Percentiles rank a stretch among this genome's conserved stretches.
Evolutionary conservation across 495 filamentous ascomycete species (phyloP).

Genomic region (Trichoderma erinaceum): DNA sequence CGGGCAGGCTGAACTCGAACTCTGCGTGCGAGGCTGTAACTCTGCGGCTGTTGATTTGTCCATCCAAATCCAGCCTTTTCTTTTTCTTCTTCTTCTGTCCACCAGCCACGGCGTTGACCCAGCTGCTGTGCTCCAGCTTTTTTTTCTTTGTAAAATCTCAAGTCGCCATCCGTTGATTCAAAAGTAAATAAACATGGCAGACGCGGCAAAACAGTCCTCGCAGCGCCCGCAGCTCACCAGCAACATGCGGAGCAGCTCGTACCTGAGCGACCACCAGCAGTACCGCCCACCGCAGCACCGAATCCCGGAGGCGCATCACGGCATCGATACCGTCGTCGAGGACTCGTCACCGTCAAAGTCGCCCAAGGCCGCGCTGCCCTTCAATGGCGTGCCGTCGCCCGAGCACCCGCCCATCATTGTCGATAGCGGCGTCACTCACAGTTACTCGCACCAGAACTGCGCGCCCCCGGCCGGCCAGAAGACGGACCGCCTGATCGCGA

Average conservation of each 20-base stretch:
- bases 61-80: background rate
- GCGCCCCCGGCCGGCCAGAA: slow-evolving; percentile 37
- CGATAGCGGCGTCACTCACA: slow-evolving; percentile 51
- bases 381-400: slow-evolving; percentile 47
- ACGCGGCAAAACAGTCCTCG: background rate
- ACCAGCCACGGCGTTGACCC: background rate
- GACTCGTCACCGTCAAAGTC: slow-evolving; percentile 33
- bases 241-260: slow-evolving; percentile 59
- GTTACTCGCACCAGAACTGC: slow-evolving; percentile 52
- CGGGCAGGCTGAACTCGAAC: slow-evolving; percentile 1
- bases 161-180: background rate
- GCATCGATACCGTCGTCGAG: slow-evolving; percentile 51
- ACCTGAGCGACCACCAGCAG: slow-evolving; percentile 67
- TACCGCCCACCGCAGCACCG: slow-evolving; percentile 55
- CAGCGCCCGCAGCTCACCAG: slow-evolving; percentile 40
- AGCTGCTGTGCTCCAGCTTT: background rate
- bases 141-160: background rate
- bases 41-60: background rate
- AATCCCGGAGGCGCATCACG: slow-evolving; percentile 41
- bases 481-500: slow-evolving; percentile 52
- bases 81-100: background rate
- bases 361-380: slow-evolving; percentile 36
- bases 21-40: background rate
- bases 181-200: background rate
- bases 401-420: slow-evolving; percentile 48